Evolutionary conservation across 1,139 yeast genomes (phyloP).

Genomic region (Debaryomycetaceae sp.): DNA sequence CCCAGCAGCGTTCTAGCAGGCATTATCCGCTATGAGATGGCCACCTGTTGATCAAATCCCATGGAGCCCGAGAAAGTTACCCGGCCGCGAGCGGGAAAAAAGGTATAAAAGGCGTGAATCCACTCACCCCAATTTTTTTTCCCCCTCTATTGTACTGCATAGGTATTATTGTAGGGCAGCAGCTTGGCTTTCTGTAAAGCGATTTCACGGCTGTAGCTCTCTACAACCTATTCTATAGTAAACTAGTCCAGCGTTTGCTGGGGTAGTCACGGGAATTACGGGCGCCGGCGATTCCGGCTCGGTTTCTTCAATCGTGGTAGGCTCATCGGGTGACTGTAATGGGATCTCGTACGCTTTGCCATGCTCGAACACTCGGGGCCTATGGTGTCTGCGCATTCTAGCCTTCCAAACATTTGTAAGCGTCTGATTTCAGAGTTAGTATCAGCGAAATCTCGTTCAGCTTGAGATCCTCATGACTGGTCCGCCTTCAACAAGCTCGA

Average conservation of each 20-base stretch:
- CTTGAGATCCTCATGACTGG: no score
- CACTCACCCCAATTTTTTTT: conserved; percentile 4
- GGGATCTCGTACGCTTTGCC: not conserved
- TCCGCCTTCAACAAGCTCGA: no score
- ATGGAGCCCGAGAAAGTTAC: conserved; percentile 2
- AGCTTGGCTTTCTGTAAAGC: conserved; percentile 13
- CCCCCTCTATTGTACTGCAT: conserved; percentile 37
- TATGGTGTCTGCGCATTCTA: conserved; percentile 33
- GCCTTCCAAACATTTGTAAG: conserved; percentile 27
- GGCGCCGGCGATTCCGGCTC: conserved; percentile 22
- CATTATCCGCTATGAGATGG: conserved; percentile 4
- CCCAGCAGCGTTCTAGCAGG: conserved; percentile 2
- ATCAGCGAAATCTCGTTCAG: conserved; percentile 29
- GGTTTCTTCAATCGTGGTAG: not conserved
- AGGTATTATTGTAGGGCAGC: conserved; percentile 47
- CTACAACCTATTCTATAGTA: conserved; percentile 44
- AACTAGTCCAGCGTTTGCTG: conserved; percentile 24
- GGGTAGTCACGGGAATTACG: conserved; percentile 35
- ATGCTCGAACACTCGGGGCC: conserved; percentile 2
- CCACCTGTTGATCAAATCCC: not conserved
- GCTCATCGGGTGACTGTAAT: not conserved
- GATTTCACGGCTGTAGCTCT: conserved; percentile 34
- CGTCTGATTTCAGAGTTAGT: conserved; percentile 32
- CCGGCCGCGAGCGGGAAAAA: conserved; percentile 6
- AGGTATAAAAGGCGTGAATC: not conserved